Conservation (phyloP, 1,284 basidiomycete genomes). For the Papiliotrema fonsecae region DNA sequence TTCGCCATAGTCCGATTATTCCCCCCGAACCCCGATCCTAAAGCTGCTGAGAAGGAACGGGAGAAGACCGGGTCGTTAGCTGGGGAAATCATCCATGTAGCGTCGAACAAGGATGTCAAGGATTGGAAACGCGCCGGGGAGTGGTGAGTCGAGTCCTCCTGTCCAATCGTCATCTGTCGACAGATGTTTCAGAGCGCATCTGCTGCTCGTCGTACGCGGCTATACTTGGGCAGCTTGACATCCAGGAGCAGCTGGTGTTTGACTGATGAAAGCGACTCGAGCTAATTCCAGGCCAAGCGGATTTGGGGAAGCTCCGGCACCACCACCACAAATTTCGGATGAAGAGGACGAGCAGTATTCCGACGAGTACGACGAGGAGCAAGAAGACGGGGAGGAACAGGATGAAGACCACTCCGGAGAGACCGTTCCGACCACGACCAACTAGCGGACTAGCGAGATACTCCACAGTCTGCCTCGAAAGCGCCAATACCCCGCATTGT, state of each 20-base stretch:
- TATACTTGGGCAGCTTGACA: too few species aligned
- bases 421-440: too few species aligned
- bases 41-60: constrained; percentile 2
- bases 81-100: constrained; percentile 36
- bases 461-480: too few species aligned
- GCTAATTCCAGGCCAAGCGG: constrained; percentile 18
- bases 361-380: constrained; percentile 6
- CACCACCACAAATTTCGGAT: background rate
- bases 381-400: background rate
- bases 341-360: constrained; percentile 9
- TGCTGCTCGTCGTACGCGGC: too few species aligned
- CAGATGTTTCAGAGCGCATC: too few species aligned
- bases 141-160: too few species aligned
- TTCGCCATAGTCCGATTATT: constrained; percentile 36
- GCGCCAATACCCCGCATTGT: too few species aligned
- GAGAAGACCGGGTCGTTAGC: constrained; percentile 17
- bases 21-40: constrained; percentile 10
- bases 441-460: too few species aligned
- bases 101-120: constrained; percentile 32
- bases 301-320: constrained; percentile 16
- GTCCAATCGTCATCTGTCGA: too few species aligned
- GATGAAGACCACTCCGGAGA: too few species aligned
- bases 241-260: too few species aligned
- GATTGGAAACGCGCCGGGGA: constrained; percentile 33
- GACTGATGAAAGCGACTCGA: background rate